A percentile compares a stretch with the other conserved stretches of the same genome.
Conservation (phyloP, 768 basidiomycete species). For the Holtermannia corniformis region DNA sequence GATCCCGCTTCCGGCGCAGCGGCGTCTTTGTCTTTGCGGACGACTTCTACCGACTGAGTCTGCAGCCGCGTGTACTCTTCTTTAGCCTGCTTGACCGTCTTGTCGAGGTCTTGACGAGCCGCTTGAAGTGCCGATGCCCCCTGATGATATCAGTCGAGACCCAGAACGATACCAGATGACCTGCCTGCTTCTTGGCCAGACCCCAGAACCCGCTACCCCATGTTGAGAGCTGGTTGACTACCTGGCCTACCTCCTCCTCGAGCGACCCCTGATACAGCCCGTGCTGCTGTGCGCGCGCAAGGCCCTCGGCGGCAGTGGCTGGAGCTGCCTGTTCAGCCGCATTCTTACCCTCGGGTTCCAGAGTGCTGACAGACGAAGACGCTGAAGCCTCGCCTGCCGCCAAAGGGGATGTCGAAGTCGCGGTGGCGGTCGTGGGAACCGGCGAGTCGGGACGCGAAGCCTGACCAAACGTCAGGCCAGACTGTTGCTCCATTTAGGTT, state of each 20-base stretch:
- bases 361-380: neutral
- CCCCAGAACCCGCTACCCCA: constrained; percentile 70
- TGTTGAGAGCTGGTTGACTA: constrained; percentile 62
- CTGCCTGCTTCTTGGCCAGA: constrained; percentile 76
- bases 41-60: constrained; percentile 33
- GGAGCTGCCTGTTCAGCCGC: neutral
- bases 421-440: neutral
- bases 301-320: constrained; percentile 3
- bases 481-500: neutral
- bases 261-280: constrained; percentile 39
- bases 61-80: constrained; percentile 34
- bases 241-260: constrained; percentile 80
- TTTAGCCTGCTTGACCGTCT: constrained; percentile 36
- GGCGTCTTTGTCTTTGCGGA: constrained; percentile 22
- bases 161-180: constrained; percentile 23
- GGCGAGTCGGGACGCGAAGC: neutral
- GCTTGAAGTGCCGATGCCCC: neutral
- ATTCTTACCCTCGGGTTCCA: neutral
- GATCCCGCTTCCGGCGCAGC: constrained; percentile 7
- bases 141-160: neutral
- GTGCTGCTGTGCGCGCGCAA: constrained; percentile 15
- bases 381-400: neutral
- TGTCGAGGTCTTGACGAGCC: constrained; percentile 25
- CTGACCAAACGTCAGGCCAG: neutral
- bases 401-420: neutral